Percentiles rank a stretch among this genome's conserved stretches.
Evolutionary conservation across 2,329 filamentous ascomycete genomes (phyloP).

Genomic region (Talaromyces amestolkiae): DNA sequence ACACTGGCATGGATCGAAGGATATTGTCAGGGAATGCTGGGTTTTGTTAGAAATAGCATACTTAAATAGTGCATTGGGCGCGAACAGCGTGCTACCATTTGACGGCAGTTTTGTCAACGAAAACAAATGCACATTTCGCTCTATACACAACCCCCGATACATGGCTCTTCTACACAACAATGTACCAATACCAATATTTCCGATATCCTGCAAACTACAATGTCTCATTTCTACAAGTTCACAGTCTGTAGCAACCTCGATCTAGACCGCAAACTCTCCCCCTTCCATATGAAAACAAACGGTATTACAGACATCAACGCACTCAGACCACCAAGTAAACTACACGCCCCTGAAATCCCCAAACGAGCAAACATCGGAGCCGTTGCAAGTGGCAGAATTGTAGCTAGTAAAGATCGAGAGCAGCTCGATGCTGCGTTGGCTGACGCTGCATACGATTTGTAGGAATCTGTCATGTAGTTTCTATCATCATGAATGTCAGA

Average conservation of each 20-base stretch:
- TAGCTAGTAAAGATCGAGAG: too few relatives aligned
- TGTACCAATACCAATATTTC: too few relatives aligned
- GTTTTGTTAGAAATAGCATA: background rate
- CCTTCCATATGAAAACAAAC: slow-evolving; percentile 38
- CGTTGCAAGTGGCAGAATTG: too few relatives aligned
- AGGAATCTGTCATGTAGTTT: too few relatives aligned
- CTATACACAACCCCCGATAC: background rate
- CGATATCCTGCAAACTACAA: background rate
- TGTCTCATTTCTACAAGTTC: background rate
- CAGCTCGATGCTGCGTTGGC: too few relatives aligned
- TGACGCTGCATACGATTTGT: too few relatives aligned
- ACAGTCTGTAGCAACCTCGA: background rate
- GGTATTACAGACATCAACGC: slow-evolving; percentile 42
- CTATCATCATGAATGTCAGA: too few relatives aligned
- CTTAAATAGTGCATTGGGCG: background rate
- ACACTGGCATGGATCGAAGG: background rate
- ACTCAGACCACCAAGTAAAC: slow-evolving; percentile 40
- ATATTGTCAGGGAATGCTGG: background rate
- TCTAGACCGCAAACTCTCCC: slow-evolving; percentile 24
- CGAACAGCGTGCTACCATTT: too few relatives aligned
- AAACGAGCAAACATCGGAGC: slow-evolving; percentile 20
- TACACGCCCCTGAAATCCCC: slow-evolving; percentile 43
- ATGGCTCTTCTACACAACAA: too few relatives aligned
- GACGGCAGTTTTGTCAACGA: too few relatives aligned
- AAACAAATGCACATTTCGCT: too few relatives aligned